These are phyloP conservation scores for Phytophthora pisi DNA, from an alignment of 352 stramenopile genomes.

Conservation along the genomic window DNA sequence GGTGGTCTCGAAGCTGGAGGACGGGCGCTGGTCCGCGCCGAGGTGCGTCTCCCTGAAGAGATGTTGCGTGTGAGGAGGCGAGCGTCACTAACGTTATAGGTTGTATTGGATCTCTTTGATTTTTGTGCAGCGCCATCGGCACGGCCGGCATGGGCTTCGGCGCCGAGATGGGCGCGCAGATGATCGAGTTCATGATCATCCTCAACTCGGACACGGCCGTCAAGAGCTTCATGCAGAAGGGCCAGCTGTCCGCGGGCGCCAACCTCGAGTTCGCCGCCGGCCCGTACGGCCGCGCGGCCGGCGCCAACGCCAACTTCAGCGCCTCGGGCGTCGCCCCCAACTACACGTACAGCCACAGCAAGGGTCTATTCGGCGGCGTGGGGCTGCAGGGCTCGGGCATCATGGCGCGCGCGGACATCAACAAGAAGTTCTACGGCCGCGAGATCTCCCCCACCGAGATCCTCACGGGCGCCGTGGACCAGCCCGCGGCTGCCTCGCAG, in stretches of 20 bases:
- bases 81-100: too few species aligned
- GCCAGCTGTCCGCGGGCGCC: conserved; percentile 79
- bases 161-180: conserved; percentile 74
- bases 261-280: conserved; percentile 85
- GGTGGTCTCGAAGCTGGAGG: conserved; percentile 93
- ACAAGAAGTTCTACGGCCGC: conserved; percentile 90
- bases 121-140: conserved; percentile 85
- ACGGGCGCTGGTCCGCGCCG: conserved; percentile 95
- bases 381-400: conserved; percentile 85
- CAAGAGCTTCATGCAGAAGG: conserved; percentile 89
- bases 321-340: conserved; percentile 77
- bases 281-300: conserved; percentile 79
- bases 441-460: conserved; percentile 88
- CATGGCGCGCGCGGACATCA: conserved; percentile 75
- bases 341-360: conserved; percentile 91
- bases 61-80: too few species aligned
- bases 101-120: too few species aligned
- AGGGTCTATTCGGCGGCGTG: conserved; percentile 85
- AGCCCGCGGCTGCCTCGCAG: conserved; percentile 77
- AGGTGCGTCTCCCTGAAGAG: too few species aligned
- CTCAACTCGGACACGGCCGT: conserved; percentile 95
- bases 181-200: conserved; percentile 92
- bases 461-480: conserved; percentile 79
- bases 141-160: conserved; percentile 90
- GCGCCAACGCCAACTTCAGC: conserved; percentile 80